Conservation (phyloP, 2,329 filamentous ascomycete genomes). For the Fusarium sp. region DNA sequence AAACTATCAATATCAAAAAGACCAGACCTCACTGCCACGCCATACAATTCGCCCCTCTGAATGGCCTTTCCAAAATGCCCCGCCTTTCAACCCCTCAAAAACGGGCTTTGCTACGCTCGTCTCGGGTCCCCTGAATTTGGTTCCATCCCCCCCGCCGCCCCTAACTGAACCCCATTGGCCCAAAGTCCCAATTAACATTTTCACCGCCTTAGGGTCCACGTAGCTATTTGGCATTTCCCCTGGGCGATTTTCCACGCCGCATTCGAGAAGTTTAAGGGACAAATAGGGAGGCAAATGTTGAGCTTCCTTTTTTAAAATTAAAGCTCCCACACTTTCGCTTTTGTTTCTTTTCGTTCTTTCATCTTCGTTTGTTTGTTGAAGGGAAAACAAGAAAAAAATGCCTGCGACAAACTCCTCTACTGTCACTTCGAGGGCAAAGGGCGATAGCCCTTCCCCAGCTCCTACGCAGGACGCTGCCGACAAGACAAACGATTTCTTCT, state of each 20-base stretch:
- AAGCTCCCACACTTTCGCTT: neutral
- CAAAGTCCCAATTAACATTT: slow-evolving; percentile 33
- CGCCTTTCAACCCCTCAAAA: slow-evolving; percentile 43
- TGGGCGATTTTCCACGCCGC: slow-evolving; percentile 20
- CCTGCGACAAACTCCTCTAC: slow-evolving; percentile 50
- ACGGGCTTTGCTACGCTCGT: neutral
- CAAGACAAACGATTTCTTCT: slow-evolving; percentile 77
- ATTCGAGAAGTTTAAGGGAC: slow-evolving; percentile 3
- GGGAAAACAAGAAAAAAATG: slow-evolving; percentile 9
- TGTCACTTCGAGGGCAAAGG: slow-evolving; percentile 50
- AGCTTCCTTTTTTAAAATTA: slow-evolving; percentile 29
- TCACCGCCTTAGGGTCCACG: slow-evolving; percentile 45
- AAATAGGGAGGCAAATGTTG: slow-evolving; percentile 31
- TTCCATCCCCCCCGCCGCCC: slow-evolving; percentile 11
- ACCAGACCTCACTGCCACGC: slow-evolving; percentile 27
- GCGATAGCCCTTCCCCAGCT: slow-evolving; percentile 37
- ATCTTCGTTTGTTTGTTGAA: neutral
- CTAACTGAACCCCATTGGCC: slow-evolving; percentile 30
- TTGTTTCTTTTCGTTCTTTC: neutral
- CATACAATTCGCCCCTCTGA: slow-evolving; percentile 31
- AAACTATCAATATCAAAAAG: neutral
- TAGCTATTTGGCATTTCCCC: slow-evolving; percentile 27
- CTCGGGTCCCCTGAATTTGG: slow-evolving; percentile 35
- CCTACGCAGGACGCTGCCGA: slow-evolving; percentile 34
- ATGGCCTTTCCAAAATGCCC: slow-evolving; percentile 30